These are phyloP conservation scores for Aschersonia sp. DNA, from an alignment of 2,329 filamentous ascomycete species.

Conservation along the genomic window DNA sequence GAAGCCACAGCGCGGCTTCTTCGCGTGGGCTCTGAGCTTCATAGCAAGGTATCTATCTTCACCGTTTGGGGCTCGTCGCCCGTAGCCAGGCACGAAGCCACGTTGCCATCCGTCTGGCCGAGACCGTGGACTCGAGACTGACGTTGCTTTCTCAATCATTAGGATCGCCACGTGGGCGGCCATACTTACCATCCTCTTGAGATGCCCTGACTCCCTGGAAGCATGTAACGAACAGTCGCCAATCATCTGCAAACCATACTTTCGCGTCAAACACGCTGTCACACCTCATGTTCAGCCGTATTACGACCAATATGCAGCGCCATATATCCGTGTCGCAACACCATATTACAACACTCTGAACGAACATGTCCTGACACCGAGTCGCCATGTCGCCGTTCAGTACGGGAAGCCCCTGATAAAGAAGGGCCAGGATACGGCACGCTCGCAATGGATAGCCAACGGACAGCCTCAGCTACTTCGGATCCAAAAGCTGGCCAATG, in stretches of 20 bases:
- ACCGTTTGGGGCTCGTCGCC: neutral
- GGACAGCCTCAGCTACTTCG: constrained; percentile 61
- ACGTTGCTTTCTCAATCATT: neutral
- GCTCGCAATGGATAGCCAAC: constrained; percentile 64
- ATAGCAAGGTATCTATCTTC: constrained; percentile 34
- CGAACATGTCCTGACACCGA: constrained; percentile 54
- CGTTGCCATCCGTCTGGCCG: no score
- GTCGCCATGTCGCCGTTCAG: constrained; percentile 48
- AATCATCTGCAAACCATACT: constrained; percentile 71
- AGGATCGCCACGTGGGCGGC: constrained; percentile 79
- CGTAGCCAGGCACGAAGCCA: neutral
- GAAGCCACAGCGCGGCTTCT: constrained; percentile 13
- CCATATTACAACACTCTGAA: constrained; percentile 59
- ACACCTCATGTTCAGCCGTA: constrained; percentile 71
- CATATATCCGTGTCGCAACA: constrained; percentile 61
- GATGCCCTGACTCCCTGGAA: constrained; percentile 60
- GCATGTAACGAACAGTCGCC: constrained; percentile 58
- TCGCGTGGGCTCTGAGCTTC: constrained; percentile 28
- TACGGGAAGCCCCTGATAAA: constrained; percentile 64
- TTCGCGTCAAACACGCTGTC: constrained; percentile 46
- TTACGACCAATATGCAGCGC: constrained; percentile 71
- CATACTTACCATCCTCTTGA: constrained; percentile 66
- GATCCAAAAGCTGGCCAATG: constrained; percentile 44
- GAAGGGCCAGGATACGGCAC: constrained; percentile 50
- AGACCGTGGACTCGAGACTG: no score